These are phyloP conservation scores for Saprolegnia parasitica DNA, from an alignment of 352 stramenopile genomes.

Conservation along the genomic window DNA sequence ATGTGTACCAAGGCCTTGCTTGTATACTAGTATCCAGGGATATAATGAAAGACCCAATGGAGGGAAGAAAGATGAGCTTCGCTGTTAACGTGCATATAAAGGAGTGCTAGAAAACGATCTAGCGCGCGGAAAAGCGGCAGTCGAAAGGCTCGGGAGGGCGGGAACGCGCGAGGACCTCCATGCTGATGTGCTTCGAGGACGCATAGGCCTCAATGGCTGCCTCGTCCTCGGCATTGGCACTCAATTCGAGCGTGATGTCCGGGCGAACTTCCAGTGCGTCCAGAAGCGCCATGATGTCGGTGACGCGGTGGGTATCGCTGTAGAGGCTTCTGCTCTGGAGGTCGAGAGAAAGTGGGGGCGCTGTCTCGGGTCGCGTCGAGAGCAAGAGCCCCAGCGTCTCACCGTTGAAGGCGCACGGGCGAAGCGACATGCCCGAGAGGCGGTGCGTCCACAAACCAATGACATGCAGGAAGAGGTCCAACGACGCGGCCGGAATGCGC, in stretches of 20 bases:
- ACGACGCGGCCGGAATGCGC: not conserved
- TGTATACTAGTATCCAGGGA: too few species aligned
- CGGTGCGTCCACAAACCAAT: not conserved
- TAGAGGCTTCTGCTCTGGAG: not conserved
- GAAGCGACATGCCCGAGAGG: not conserved
- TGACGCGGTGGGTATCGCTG: not conserved
- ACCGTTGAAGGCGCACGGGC: too few species aligned
- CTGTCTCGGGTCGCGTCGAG: too few species aligned
- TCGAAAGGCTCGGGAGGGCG: not conserved
- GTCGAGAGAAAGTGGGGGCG: too few species aligned
- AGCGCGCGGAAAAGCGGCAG: not conserved
- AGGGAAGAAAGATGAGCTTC: not conserved
- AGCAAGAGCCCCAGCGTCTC: too few species aligned
- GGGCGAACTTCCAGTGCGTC: not conserved
- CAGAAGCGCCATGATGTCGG: not conserved
- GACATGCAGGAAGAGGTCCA: not conserved
- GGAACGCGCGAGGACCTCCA: not conserved
- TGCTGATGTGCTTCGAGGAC: not conserved
- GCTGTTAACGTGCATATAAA: not conserved
- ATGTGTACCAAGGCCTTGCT: too few species aligned
- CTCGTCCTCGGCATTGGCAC: slow-evolving; percentile 9
- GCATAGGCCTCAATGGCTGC: not conserved
- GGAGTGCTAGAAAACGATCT: not conserved
- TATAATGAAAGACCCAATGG: too few species aligned
- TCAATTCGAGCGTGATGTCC: not conserved